phyloP scores from a whole-genome alignment of 2,329 filamentous ascomycete genomes.

The Pseudopithomyces maydicus region DNA sequence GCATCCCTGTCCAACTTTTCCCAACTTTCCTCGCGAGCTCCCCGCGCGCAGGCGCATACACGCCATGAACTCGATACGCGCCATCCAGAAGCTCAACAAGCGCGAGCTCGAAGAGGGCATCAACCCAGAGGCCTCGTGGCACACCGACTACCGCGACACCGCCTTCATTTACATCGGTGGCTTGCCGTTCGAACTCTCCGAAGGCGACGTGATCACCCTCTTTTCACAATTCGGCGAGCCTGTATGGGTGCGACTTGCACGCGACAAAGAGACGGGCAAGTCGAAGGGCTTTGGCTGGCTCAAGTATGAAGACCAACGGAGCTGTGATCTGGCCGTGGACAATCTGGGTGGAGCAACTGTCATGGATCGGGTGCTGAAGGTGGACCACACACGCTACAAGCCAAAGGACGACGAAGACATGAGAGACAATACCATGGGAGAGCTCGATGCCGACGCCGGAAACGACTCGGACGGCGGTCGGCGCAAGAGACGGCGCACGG shows the following conservation, averaged over 20 bases:
- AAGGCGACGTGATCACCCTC: conserved; percentile 94
- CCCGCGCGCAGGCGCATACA: conserved; percentile 1
- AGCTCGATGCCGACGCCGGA: conserved; percentile 42
- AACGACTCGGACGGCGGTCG: conserved; percentile 51
- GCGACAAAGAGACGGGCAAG: conserved; percentile 96
- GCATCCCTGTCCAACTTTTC: neutral
- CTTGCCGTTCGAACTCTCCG: conserved; percentile 86
- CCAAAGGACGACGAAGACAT: conserved; percentile 74
- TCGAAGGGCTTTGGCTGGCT: conserved; percentile 94
- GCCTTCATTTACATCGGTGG: conserved; percentile 97
- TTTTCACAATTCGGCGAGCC: conserved; percentile 98
- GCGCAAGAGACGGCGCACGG: conserved; percentile 53
- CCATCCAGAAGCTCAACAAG: conserved; percentile 91
- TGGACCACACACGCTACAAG: conserved; percentile 95
- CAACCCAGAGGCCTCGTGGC: conserved; percentile 88
- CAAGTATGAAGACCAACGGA: conserved; percentile 97
- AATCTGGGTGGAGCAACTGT: conserved; percentile 89
- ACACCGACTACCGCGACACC: conserved; percentile 95
- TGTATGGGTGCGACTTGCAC: conserved; percentile 86
- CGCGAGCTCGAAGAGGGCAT: conserved; percentile 90
- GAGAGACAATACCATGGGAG: conserved; percentile 65
- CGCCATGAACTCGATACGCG: conserved; percentile 90
- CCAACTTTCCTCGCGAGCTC: neutral
- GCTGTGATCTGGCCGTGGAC: conserved; percentile 93
- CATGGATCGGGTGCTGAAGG: conserved; percentile 77